phyloP scores from a whole-genome alignment of 768 basidiomycete species.

The Psilocybe cubensis region DNA sequence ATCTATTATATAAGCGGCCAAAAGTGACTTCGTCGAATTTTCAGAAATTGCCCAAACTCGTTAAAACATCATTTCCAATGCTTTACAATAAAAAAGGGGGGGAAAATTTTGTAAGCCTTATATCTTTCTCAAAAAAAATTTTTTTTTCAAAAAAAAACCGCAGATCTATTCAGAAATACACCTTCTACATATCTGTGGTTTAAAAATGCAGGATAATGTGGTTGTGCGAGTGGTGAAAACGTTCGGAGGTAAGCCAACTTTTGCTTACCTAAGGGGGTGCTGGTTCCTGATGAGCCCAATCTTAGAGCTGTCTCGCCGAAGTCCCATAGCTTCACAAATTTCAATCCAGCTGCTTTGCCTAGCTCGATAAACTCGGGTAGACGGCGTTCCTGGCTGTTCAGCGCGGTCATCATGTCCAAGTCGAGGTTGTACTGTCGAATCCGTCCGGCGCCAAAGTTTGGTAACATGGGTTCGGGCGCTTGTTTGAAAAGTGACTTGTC shows the following conservation, averaged over 20 bases:
- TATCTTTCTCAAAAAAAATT: no score
- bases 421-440: constrained; percentile 46
- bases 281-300: no score
- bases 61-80: not conserved
- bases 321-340: constrained; percentile 41
- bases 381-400: constrained; percentile 48
- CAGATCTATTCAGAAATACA: no score
- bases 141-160: no score
- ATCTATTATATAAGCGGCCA: not conserved
- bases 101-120: no score
- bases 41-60: not conserved
- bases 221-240: no score
- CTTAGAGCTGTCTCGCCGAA: constrained; percentile 36
- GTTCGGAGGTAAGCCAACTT: no score
- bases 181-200: no score
- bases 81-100: no score
- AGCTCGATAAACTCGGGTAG: constrained; percentile 42
- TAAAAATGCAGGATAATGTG: no score
- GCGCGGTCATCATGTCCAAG: constrained; percentile 45
- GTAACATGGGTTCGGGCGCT: constrained; percentile 49
- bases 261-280: no score
- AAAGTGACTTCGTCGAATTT: no score
- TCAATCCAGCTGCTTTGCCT: constrained; percentile 33
- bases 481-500: not conserved
- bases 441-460: constrained; percentile 49